Conservation (phyloP, 805 yeast genomes). For the Ascoidea rubescens region DNA sequence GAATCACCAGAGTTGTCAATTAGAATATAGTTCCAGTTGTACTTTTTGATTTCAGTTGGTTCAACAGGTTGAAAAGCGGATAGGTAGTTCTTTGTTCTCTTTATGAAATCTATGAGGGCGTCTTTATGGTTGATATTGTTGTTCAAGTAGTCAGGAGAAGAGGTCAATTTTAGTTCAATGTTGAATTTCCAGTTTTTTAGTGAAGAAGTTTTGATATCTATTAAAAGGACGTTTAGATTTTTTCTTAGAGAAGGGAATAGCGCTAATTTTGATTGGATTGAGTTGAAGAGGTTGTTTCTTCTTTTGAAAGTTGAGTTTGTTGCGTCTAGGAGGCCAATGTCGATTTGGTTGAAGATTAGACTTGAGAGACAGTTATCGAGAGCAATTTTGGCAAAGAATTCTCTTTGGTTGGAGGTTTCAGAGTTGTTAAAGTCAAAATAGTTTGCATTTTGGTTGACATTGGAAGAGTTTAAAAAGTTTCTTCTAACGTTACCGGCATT, state of each 20-base stretch:
- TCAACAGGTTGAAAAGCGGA: constrained; percentile 3
- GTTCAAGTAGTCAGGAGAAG: constrained; percentile 5
- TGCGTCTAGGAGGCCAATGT: constrained; percentile 6
- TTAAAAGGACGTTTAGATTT: background rate
- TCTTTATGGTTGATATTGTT: constrained; percentile 1
- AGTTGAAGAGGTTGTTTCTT: constrained; percentile 1
- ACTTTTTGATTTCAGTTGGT: constrained; percentile 1
- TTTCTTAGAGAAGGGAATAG: background rate
- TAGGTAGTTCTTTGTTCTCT: constrained; percentile 1
- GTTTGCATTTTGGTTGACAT: background rate
- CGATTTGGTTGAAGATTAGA: constrained; percentile 1
- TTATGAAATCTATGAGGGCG: constrained; percentile 5
- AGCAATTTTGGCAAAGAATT: constrained; percentile 5
- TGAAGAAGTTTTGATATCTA: constrained; percentile 6
- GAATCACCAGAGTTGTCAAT: constrained; percentile 4
- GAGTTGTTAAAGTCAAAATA: background rate
- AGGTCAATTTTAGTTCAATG: constrained; percentile 6
- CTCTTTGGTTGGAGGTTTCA: constrained; percentile 1
- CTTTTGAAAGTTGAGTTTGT: constrained; percentile 6
- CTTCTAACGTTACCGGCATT: constrained; percentile 8
- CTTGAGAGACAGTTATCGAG: constrained; percentile 4
- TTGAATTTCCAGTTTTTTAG: constrained; percentile 7
- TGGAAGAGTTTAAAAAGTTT: background rate
- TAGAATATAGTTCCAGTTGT: constrained; percentile 3
- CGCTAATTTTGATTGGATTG: background rate